Conservation (phyloP, 257 asterid species). For the Solanum pimpinellifolium region DNA sequence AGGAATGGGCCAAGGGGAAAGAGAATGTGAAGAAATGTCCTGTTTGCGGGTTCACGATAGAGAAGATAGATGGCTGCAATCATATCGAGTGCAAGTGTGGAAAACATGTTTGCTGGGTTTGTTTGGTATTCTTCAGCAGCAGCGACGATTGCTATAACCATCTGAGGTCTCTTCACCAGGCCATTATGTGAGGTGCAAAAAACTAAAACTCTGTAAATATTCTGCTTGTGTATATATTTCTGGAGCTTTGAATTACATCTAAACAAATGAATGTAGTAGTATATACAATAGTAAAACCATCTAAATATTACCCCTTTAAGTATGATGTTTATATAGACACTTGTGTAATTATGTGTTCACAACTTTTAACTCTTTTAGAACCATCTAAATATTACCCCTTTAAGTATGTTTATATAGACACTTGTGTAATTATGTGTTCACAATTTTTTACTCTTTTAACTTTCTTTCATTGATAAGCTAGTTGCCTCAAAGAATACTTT, state of each 20-base stretch:
- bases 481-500: neutral
- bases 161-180: constrained; percentile 50
- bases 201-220: neutral
- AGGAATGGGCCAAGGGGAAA: constrained; percentile 66
- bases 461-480: neutral
- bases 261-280: neutral
- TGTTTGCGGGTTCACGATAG: constrained; percentile 53
- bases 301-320: neutral
- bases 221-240: neutral
- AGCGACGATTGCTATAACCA: constrained; percentile 63
- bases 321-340: neutral
- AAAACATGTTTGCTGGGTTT: constrained; percentile 77
- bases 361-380: neutral
- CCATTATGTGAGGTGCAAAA: constrained; percentile 14
- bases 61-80: constrained; percentile 92
- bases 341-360: neutral
- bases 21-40: constrained; percentile 79
- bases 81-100: constrained; percentile 78
- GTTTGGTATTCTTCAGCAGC: constrained; percentile 40
- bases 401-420: neutral
- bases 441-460: neutral
- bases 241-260: neutral
- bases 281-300: neutral
- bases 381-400: neutral
- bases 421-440: neutral